Conservation (phyloP, 192 early-diverging fungal species). For the Chytriomyces hyalinus region DNA sequence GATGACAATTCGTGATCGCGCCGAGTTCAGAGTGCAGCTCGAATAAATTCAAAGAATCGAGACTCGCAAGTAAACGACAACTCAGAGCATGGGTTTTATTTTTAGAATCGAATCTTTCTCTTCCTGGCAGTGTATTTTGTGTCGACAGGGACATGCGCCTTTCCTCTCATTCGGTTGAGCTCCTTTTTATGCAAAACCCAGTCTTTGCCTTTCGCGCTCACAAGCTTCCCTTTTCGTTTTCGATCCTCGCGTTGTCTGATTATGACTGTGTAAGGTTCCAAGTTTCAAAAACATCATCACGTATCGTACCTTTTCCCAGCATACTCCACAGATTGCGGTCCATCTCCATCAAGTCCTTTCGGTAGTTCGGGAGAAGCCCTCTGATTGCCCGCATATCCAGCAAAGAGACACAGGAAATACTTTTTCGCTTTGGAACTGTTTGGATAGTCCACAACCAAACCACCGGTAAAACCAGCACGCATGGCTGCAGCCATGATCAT, state of each 20-base stretch:
- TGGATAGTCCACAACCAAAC: slow-evolving; percentile 93
- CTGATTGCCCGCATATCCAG: slow-evolving; percentile 74
- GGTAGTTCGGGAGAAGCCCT: slow-evolving; percentile 64
- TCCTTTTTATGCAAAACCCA: slow-evolving; percentile 95
- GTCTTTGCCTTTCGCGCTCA: slow-evolving; percentile 57
- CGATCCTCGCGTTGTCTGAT: slow-evolving; percentile 12
- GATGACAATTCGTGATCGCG: too few relatives aligned
- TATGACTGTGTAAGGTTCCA: neutral
- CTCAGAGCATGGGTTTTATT: too few relatives aligned
- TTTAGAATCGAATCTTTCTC: slow-evolving; percentile 80
- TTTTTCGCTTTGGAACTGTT: slow-evolving; percentile 97
- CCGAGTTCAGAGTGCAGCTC: too few relatives aligned
- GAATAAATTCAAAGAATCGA: too few relatives aligned
- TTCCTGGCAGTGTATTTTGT: slow-evolving; percentile 96
- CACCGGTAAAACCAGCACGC: slow-evolving; percentile 93
- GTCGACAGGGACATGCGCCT: slow-evolving; percentile 77
- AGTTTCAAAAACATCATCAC: neutral
- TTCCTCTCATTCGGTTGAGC: slow-evolving; percentile 75
- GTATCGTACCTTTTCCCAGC: slow-evolving; percentile 38
- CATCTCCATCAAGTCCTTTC: slow-evolving; percentile 68
- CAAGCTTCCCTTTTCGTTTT: slow-evolving; percentile 30
- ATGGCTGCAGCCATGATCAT: slow-evolving; percentile 88
- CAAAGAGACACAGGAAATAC: slow-evolving; percentile 95
- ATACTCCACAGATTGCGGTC: slow-evolving; percentile 49
- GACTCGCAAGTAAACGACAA: too few relatives aligned